Evolutionary conservation across 2,329 filamentous ascomycete species (phyloP), one percentile per base, ranked within the genome.

Genomic region (Verticillium albo-atrum): DNA sequence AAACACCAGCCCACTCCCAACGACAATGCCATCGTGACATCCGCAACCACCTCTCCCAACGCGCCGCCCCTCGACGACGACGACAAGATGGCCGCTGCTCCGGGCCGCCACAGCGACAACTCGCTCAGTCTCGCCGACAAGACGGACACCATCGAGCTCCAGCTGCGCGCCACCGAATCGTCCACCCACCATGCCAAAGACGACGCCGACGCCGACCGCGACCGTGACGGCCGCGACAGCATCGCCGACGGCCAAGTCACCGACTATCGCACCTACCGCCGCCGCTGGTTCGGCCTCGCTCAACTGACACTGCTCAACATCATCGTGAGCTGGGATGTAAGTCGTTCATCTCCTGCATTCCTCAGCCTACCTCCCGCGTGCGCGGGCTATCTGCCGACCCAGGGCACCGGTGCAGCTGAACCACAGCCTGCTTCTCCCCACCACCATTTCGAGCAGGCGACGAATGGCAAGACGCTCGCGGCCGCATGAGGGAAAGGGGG

Each of bases 281-380:
- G 92, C 69, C 84, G 95, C 52, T 99, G 92, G 87, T 90, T 97
- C 72, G 95, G 95, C 1, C 79, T 99, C 56, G 76, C 84, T 25
- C 91, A 97, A 74, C 76, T 98, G 70, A 89, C 92, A 6, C 75
- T 98, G 68, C 79, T 98, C 75, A 99, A 98, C 72, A 89, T 97
- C 59, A 86, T 98, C 62, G 89, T 97, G 50, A 96, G 91, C 69
- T 98, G 94, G 94, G 92, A 96, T 84, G 91, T 95, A 82, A 81
- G 91, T 87, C 23, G 20, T n/a, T 56, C 25, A 55, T 35, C 47
- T 54, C 52, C 57, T 35, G 54, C 60, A 30, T 28, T 35, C 42
- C 28, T 53, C 25, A n/a, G 14, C 34, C 34, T 37, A 15, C 30
- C 51, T 59, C 35, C 27, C 7, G 17, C 27, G 4, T 12, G 30